These are phyloP conservation scores for Liquidambar formosana DNA, from an alignment of 164 flowering plant species.

Conservation along the genomic window DNA sequence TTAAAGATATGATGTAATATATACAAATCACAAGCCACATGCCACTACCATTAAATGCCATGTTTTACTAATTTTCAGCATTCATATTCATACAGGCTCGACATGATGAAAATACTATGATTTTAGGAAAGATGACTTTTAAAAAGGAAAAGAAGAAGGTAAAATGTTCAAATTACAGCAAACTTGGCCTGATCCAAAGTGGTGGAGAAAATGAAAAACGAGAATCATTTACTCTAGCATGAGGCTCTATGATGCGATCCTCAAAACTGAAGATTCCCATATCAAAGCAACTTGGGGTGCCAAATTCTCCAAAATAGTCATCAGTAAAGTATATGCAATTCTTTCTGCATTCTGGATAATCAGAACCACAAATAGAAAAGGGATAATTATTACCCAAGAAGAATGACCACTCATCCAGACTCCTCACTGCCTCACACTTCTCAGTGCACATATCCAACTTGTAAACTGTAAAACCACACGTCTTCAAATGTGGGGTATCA, in stretches of 20 bases:
- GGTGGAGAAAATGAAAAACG: too few relatives aligned
- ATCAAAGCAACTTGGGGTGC: background rate
- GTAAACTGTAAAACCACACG: background rate
- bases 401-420: background rate
- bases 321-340: conserved; percentile 9
- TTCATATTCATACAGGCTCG: too few relatives aligned
- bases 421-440: background rate
- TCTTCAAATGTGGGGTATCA: background rate
- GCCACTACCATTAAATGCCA: too few relatives aligned
- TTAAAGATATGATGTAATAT: too few relatives aligned
- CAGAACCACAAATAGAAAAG: background rate
- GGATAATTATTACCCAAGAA: conserved; percentile 9
- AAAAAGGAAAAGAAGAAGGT: too few relatives aligned
- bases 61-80: too few relatives aligned
- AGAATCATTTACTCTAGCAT: background rate
- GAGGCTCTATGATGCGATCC: background rate
- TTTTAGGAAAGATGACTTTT: too few relatives aligned
- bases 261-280: conserved; percentile 6
- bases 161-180: too few relatives aligned
- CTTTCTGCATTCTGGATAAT: background rate
- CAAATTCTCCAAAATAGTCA: background rate
- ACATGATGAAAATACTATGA: too few relatives aligned
- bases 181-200: too few relatives aligned
- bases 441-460: background rate
- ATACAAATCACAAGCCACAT: too few relatives aligned